Evolutionary conservation across 2,329 filamentous ascomycete genomes (phyloP).

Genomic region (Dendryphion nanum): DNA sequence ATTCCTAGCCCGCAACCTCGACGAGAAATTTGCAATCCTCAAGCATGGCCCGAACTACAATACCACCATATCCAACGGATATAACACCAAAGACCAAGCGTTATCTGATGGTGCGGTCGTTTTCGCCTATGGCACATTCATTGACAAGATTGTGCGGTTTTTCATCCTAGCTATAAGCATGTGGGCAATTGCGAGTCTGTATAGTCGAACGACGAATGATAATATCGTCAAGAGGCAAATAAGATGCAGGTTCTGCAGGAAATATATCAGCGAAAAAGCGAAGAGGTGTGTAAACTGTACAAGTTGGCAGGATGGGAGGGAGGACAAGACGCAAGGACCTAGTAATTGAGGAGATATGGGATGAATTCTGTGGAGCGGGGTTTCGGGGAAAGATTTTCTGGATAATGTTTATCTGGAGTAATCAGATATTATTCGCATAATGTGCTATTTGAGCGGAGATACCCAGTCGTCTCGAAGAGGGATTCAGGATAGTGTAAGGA

Average conservation of each 20-base stretch:
- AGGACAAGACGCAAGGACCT: conserved; percentile 41
- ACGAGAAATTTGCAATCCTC: conserved; percentile 71
- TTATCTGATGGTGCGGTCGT: conserved; percentile 70
- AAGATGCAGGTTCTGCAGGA: conserved; percentile 67
- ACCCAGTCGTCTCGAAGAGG: too few species aligned
- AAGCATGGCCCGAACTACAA: conserved; percentile 53
- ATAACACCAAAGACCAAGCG: conserved; percentile 69
- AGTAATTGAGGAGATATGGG: not conserved
- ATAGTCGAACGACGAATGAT: conserved; percentile 61
- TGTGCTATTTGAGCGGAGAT: too few species aligned
- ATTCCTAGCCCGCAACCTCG: conserved; percentile 68
- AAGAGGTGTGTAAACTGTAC: conserved; percentile 57
- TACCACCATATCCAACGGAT: conserved; percentile 49
- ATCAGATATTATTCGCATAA: too few species aligned
- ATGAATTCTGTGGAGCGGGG: not conserved
- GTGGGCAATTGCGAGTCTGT: conserved; percentile 63
- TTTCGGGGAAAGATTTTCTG: not conserved
- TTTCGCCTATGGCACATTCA: conserved; percentile 69
- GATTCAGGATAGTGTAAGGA: too few species aligned
- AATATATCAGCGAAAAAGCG: conserved; percentile 63
- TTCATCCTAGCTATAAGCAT: conserved; percentile 63
- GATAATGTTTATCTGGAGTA: too few species aligned
- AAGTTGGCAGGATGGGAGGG: conserved; percentile 57
- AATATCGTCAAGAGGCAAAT: conserved; percentile 69
- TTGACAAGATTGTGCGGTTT: conserved; percentile 66